These are phyloP conservation scores for Meira miltonrushii DNA, from an alignment of 1,284 basidiomycete genomes.

Conservation along the genomic window DNA sequence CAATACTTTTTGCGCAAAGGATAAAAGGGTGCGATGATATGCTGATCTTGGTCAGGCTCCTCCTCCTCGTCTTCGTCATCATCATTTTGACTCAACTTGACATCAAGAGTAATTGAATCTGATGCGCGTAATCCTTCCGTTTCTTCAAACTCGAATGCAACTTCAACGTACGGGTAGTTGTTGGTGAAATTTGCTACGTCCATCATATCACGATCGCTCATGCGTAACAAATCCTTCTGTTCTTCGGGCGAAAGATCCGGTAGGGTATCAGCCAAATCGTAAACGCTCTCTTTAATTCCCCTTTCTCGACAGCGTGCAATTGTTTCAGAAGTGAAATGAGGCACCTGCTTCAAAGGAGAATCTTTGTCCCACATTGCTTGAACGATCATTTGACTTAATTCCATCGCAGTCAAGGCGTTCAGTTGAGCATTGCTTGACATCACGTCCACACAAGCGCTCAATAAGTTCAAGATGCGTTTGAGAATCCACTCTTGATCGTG, in stretches of 20 bases:
- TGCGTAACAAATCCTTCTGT: constrained; percentile 68
- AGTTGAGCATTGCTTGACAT: constrained; percentile 95
- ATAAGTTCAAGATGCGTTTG: constrained; percentile 74
- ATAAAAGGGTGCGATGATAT: constrained; percentile 83
- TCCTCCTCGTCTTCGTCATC: constrained; percentile 75
- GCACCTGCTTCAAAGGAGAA: constrained; percentile 73
- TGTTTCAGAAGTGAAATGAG: constrained; percentile 73
- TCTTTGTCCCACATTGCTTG: constrained; percentile 95
- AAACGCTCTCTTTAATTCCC: constrained; percentile 45
- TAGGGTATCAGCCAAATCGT: constrained; percentile 36
- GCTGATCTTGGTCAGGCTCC: constrained; percentile 59
- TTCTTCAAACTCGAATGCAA: constrained; percentile 65
- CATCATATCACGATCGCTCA: constrained; percentile 67
- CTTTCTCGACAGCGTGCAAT: constrained; percentile 71
- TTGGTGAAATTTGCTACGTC: constrained; percentile 63
- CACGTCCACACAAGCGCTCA: constrained; percentile 78
- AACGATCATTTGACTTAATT: constrained; percentile 97
- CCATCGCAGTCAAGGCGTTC: constrained; percentile 93
- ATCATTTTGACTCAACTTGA: constrained; percentile 73
- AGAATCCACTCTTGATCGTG: constrained; percentile 82
- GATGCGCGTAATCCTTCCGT: constrained; percentile 60
- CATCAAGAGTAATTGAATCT: constrained; percentile 73
- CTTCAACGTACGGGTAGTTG: constrained; percentile 62
- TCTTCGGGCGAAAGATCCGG: constrained; percentile 39
- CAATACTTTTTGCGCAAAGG: constrained; percentile 76